Base-by-base conservation (phyloP, 129 eudicot genomes). In the Solidago caesia region DNA sequence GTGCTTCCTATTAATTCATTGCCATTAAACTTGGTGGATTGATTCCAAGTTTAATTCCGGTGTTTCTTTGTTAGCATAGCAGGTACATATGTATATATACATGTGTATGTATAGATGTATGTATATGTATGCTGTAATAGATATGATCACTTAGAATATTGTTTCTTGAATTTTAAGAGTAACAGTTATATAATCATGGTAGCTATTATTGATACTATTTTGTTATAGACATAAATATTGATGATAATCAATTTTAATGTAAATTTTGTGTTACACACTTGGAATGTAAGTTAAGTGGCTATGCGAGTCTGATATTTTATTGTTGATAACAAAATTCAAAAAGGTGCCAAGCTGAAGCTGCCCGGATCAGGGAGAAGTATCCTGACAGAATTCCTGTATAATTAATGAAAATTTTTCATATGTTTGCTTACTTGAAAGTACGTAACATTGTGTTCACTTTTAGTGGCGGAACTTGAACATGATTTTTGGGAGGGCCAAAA, bases 281-380 rank as follows among this genome's bases (percentile, higher is more conserved):
- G 11, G 65, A 6, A 60, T 5, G 12, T 29, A 14, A 7, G 44
- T 62, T 16, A 7, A 25, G 67, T 62, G 1, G 7, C 11, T 5
- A 53, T 21, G 21, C 59, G 2, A 6, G 0, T n/a, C 15, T 56
- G 8, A 56, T 56, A 15, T 5, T 64, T 14, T 6, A 16, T 11
- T 52, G 7, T 73, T 6, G 58, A 64, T 33, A 9, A 6, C 13
- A 13, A n/a, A 9, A 15, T 64, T 4, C 86, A 93, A 97, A 93
- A 80, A 88, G 96, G 83, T 87, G 98, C 58, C 97, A 90, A 80
- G 97, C 97, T 49, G 97, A 93, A 88, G 96, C 97, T 90, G 89
- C 92, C 68, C 96, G 98, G 14, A 93, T 93, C 81, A 88, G 98
- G 87, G 98, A 93, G 81, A 93, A 93, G 80, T 93, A 93, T 58